Evolutionary conservation across 2,329 filamentous ascomycete species (phyloP).

Genomic region (Pseudogymnoascus sp.): DNA sequence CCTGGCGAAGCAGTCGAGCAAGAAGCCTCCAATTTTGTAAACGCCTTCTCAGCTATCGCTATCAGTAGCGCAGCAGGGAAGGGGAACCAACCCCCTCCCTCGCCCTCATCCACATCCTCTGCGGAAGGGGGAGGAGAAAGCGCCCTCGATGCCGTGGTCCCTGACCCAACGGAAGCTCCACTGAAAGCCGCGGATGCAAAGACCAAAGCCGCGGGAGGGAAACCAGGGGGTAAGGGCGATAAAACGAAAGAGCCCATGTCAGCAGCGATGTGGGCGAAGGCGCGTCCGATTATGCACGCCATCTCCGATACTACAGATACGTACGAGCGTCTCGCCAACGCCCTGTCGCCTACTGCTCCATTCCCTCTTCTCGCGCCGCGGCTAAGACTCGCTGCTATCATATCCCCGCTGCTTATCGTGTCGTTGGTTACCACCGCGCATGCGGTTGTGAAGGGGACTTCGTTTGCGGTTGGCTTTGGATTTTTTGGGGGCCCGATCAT

Average conservation of each 20-base stretch:
- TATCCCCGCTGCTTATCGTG: conserved; percentile 43
- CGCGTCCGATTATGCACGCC: conserved; percentile 62
- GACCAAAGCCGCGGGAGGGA: conserved; percentile 42
- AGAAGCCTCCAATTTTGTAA: conserved; percentile 74
- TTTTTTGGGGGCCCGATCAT: conserved; percentile 78
- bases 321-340: conserved; percentile 56
- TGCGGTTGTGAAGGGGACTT: conserved; percentile 54
- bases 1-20: conserved; percentile 77
- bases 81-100: conserved; percentile 43
- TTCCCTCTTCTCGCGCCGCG: conserved; percentile 48
- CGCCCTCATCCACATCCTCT: not conserved
- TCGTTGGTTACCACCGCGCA: conserved; percentile 50
- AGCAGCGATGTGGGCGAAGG: conserved; percentile 67
- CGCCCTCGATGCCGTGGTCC: conserved; percentile 42
- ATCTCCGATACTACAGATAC: conserved; percentile 51
- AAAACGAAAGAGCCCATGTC: conserved; percentile 74
- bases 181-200: conserved; percentile 43
- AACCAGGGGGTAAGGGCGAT: conserved; percentile 48
- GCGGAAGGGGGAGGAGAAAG: conserved; percentile 33
- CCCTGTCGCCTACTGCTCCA: conserved; percentile 53
- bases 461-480: conserved; percentile 59
- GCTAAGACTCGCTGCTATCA: conserved; percentile 43
- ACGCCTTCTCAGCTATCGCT: conserved; percentile 62
- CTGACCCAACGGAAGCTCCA: conserved; percentile 52
- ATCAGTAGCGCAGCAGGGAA: conserved; percentile 70